Percentiles rank a stretch among this genome's conserved stretches.
These are phyloP conservation scores for Bipolaris zeicola DNA, from an alignment of 2,329 filamentous ascomycete species.

Conservation along the genomic window DNA sequence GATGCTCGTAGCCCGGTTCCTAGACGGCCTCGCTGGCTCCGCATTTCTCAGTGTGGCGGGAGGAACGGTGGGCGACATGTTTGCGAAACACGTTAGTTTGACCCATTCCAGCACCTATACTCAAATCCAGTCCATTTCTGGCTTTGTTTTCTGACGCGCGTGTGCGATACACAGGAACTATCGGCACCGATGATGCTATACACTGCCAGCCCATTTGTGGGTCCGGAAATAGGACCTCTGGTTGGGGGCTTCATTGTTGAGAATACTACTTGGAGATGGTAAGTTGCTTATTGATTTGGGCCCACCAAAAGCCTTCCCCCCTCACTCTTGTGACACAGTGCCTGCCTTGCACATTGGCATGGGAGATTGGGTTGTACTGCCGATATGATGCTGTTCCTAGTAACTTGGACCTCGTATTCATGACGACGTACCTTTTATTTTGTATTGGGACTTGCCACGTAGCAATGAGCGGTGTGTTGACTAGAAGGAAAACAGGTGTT, in stretches of 20 bases:
- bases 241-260: slow-evolving; percentile 84
- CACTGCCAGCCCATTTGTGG: slow-evolving; percentile 57
- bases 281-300: slow-evolving; percentile 29
- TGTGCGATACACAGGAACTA: slow-evolving; percentile 56
- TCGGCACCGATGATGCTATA: slow-evolving; percentile 83
- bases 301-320: background rate
- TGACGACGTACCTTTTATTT: background rate
- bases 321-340: slow-evolving; percentile 11
- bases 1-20: slow-evolving; percentile 77
- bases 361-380: slow-evolving; percentile 1
- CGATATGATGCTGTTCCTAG: slow-evolving; percentile 3
- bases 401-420: slow-evolving; percentile 5
- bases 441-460: background rate
- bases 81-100: slow-evolving; percentile 41
- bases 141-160: slow-evolving; percentile 29
- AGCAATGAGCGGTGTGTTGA: slow-evolving; percentile 32
- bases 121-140: too few species aligned
- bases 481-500: slow-evolving; percentile 35
- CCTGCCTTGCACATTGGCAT: slow-evolving; percentile 6
- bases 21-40: slow-evolving; percentile 72
- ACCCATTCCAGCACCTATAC: too few species aligned
- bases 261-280: slow-evolving; percentile 65
- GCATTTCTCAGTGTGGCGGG: slow-evolving; percentile 73
- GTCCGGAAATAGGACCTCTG: slow-evolving; percentile 63
- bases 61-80: slow-evolving; percentile 77